Evolutionary conservation across 345 rosid species (phyloP), one percentile per base, ranked within the genome.

Genomic region (Cardiospermum halicacabum): DNA sequence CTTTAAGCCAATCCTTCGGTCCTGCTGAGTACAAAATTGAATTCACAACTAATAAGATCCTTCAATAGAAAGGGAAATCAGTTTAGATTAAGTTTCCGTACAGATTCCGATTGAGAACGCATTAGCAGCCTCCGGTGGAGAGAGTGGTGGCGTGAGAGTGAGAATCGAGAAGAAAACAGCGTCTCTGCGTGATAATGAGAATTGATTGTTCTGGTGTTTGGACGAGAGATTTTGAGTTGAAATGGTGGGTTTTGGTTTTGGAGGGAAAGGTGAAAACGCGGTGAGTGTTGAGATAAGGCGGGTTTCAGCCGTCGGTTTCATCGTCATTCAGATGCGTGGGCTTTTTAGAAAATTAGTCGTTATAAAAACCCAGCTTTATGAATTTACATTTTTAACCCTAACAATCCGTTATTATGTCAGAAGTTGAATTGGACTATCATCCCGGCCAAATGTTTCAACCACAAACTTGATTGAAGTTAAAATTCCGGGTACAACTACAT

Each of bases 1-100:
- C 99, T 76, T 88, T 93, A 11, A 93, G 88, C 97, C 99, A 93
- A 25, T 90, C 88, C 89, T 93, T 93, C 6, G 99, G 99, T 90
- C 97, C 99, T 77, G 98, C 98, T 89, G 91, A 77, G 69, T 39
- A 53, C 47, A 19, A 63, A 53, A 21, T 34, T 34, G 10, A 34
- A 34, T 11, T 24, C 4, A 18, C 39, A 63, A 42, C 49, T 34
- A 54, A 72, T 65, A 32, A 72, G 58, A 24, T 40, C 11, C 24
- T 51, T 49, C 37, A 3, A 32, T n/a, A 66, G 40, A 11, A 19
- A 48, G 28, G 28, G 49, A 16, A 3, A 8, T 7, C n/a, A n/a
- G n/a, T n/a, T n/a, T n/a, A 3, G 42, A 10, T 27, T 27, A 64
- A 25, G 24, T n/a, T 16, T 16, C 62, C 75, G 32, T 79, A 90